Evolutionary conservation across 805 yeast genomes (phyloP).

Genomic region (Wickerhamomyces mucosus): DNA sequence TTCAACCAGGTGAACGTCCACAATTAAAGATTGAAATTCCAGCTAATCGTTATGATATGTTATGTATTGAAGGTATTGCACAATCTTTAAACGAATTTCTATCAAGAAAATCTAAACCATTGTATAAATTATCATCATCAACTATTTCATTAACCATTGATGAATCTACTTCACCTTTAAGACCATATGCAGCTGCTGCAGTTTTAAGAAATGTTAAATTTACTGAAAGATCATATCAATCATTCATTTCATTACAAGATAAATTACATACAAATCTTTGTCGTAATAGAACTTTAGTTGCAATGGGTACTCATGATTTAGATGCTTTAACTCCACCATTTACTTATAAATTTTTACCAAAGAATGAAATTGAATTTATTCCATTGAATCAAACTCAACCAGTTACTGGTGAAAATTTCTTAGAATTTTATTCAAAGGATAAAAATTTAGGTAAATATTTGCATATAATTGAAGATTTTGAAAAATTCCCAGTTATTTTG

Average conservation of each 20-base stretch:
- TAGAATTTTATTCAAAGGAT: conserved; percentile 87
- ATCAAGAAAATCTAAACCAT: conserved; percentile 59
- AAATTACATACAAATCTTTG: conserved; percentile 91
- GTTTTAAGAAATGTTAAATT: conserved; percentile 75
- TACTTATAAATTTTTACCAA: conserved; percentile 77
- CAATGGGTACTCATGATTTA: conserved; percentile 96
- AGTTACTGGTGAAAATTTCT: conserved; percentile 67
- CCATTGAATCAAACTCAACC: conserved; percentile 66
- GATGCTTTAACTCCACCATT: conserved; percentile 76
- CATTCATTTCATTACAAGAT: conserved; percentile 93
- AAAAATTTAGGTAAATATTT: conserved; percentile 83
- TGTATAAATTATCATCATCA: conserved; percentile 57
- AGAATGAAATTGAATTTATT: conserved; percentile 62
- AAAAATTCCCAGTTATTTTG: conserved; percentile 82
- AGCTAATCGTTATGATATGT: conserved; percentile 97
- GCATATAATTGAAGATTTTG: conserved; percentile 79
- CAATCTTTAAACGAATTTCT: conserved; percentile 88
- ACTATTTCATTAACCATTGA: conserved; percentile 59
- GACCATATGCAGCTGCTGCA: conserved; percentile 97
- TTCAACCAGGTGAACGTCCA: conserved; percentile 82
- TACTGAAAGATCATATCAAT: conserved; percentile 79
- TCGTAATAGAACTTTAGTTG: conserved; percentile 95
- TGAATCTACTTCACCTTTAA: conserved; percentile 58
- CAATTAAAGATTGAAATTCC: conserved; percentile 94
- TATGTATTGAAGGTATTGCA: conserved; percentile 96